Evolutionary conservation across 2,329 filamentous ascomycete species (phyloP).

Genomic region (Scedosporium dehoogii): DNA sequence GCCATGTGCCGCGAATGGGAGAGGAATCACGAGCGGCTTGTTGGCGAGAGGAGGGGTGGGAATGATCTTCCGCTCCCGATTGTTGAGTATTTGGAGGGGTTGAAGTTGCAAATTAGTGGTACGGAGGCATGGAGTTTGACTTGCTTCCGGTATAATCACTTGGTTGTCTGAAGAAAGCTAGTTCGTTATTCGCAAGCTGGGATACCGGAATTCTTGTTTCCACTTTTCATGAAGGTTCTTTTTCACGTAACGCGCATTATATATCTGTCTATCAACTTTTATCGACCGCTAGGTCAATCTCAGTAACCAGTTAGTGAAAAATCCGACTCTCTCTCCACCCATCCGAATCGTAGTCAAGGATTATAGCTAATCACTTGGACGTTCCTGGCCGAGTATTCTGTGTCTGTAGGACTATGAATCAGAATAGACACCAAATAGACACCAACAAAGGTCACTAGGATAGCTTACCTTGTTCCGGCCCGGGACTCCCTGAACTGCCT

Average conservation of each 20-base stretch:
- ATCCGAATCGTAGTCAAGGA: not conserved
- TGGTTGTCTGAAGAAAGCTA: not conserved
- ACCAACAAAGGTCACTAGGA: not conserved
- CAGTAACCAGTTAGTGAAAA: too few relatives aligned
- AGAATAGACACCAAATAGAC: too few relatives aligned
- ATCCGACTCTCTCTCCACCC: not conserved
- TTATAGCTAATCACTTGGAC: constrained; percentile 1
- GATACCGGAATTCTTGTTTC: too few relatives aligned
- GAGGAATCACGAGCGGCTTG: constrained; percentile 3
- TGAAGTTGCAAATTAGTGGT: constrained; percentile 10
- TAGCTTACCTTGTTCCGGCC: constrained; percentile 18
- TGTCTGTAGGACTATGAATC: not conserved
- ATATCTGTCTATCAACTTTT: not conserved
- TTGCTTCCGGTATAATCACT: constrained; percentile 8
- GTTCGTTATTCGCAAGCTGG: too few relatives aligned
- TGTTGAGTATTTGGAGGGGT: constrained; percentile 5
- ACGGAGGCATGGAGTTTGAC: constrained; percentile 10
- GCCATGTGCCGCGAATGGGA: constrained; percentile 11
- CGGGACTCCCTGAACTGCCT: constrained; percentile 31
- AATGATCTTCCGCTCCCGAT: not conserved
- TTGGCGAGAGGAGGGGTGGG: not conserved
- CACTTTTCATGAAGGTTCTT: too few relatives aligned
- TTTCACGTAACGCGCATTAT: too few relatives aligned
- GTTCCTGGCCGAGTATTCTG: not conserved
- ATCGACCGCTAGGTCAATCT: not conserved